Conservation (phyloP, 2,329 filamentous ascomycete species). For the Ophiosphaerella herpotricha region DNA sequence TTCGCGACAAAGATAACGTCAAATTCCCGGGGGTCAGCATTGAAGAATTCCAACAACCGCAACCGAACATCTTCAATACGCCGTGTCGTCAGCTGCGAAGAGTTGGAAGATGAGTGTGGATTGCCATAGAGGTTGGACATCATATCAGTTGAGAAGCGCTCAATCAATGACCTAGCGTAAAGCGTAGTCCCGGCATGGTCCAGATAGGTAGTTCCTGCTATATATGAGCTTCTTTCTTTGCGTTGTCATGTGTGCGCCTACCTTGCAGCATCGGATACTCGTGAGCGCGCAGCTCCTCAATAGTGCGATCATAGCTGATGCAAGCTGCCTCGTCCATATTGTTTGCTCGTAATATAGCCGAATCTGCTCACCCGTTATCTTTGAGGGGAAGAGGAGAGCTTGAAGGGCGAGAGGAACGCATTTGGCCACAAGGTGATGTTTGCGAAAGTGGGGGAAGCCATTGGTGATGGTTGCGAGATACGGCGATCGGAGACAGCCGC, state of each 20-base stretch:
- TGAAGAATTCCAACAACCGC: constrained; percentile 74
- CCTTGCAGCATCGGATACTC: constrained; percentile 75
- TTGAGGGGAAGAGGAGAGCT: constrained; percentile 11
- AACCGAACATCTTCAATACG: constrained; percentile 78
- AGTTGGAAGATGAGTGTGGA: constrained; percentile 82
- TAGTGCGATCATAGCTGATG: constrained; percentile 59
- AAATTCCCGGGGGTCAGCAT: constrained; percentile 78
- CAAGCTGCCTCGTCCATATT: constrained; percentile 35
- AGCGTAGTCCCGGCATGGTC: constrained; percentile 95
- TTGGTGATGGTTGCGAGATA: constrained; percentile 25
- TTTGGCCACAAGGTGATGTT: constrained; percentile 29
- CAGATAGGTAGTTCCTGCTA: constrained; percentile 77
- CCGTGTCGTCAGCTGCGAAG: constrained; percentile 76
- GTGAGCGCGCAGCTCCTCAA: constrained; percentile 62
- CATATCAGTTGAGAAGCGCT: constrained; percentile 79
- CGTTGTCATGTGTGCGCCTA: constrained; percentile 38
- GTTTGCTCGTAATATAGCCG: background rate
- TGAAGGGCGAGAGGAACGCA: constrained; percentile 21
- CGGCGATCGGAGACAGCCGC: constrained; percentile 32
- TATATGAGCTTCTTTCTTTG: background rate
- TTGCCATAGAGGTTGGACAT: constrained; percentile 82
- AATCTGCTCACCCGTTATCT: constrained; percentile 28
- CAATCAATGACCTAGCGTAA: constrained; percentile 79
- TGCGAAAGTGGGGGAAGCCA: constrained; percentile 45
- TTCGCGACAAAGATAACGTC: constrained; percentile 92